phyloP scores from a whole-genome alignment of 2,329 filamentous ascomycete genomes.

The Herpotrichia juniperi region DNA sequence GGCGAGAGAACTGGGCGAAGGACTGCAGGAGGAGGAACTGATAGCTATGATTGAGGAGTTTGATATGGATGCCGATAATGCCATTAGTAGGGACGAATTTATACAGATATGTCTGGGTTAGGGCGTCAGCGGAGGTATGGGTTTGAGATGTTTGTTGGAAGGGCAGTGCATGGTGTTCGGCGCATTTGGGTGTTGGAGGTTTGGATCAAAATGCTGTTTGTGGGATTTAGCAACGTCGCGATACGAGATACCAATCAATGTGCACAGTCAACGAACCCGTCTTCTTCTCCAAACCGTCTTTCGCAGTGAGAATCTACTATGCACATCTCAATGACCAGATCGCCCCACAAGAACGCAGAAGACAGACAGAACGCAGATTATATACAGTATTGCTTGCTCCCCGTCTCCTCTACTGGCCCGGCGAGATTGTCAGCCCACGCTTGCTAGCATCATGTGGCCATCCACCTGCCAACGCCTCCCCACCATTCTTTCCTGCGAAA shows the following conservation, averaged over 20 bases:
- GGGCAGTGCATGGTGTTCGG: background rate
- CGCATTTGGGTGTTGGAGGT: background rate
- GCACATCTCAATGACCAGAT: conserved; percentile 38
- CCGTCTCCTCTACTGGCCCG: conserved; percentile 72
- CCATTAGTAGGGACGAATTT: conserved; percentile 68
- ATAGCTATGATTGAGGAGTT: conserved; percentile 98
- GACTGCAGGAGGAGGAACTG: conserved; percentile 89
- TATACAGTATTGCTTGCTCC: conserved; percentile 29
- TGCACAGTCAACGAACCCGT: conserved; percentile 2
- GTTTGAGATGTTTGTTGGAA: background rate
- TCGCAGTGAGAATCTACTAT: conserved; percentile 39
- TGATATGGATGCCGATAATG: conserved; percentile 91
- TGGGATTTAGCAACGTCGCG: background rate
- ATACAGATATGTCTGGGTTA: conserved; percentile 67
- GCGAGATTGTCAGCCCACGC: conserved; percentile 84
- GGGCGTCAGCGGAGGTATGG: background rate
- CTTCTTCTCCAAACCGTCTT: conserved; percentile 2
- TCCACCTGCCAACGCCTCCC: conserved; percentile 80
- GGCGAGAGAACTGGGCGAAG: conserved; percentile 89
- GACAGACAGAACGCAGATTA: conserved; percentile 38
- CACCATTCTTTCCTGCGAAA: conserved; percentile 75
- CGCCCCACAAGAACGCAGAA: conserved; percentile 23
- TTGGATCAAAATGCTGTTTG: background rate
- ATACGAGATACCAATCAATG: no score
- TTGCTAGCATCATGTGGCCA: conserved; percentile 78